These are phyloP conservation scores for Westerdykella aurantiaca DNA, from an alignment of 2,329 filamentous ascomycete genomes.

Conservation along the genomic window DNA sequence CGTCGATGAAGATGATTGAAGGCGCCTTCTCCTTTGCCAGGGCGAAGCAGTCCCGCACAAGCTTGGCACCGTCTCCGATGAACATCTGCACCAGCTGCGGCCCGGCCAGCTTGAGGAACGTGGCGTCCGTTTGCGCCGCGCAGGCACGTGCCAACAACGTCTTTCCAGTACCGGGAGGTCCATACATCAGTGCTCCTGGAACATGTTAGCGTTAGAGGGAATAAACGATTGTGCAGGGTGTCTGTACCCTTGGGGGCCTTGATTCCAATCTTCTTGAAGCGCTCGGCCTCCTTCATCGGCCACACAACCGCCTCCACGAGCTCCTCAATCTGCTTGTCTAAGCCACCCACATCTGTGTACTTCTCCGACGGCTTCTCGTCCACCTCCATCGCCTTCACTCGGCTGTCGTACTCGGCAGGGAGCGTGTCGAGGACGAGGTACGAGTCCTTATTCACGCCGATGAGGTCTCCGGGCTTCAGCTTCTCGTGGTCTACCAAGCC, in stretches of 20 bases:
- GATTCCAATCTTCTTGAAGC: constrained; percentile 99
- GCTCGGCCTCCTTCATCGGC: constrained; percentile 99
- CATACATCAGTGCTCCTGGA: constrained; percentile 90
- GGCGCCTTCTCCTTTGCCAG: constrained; percentile 98
- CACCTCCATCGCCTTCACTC: constrained; percentile 99
- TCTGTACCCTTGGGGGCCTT: constrained; percentile 90
- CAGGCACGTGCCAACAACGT: constrained; percentile 91
- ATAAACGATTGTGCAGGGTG: constrained; percentile 8
- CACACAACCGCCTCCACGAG: constrained; percentile 97
- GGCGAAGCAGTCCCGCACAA: constrained; percentile 95
- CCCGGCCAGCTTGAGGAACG: constrained; percentile 95
- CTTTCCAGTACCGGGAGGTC: constrained; percentile 84
- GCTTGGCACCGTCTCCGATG: constrained; percentile 95
- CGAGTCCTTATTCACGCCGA: constrained; percentile 98
- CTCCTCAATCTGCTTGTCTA: constrained; percentile 99
- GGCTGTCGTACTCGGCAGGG: constrained; percentile 95
- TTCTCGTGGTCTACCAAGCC: constrained; percentile 93
- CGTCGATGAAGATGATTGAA: constrained; percentile 99
- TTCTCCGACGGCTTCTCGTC: constrained; percentile 99
- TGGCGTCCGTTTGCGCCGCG: constrained; percentile 95
- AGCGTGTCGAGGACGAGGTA: constrained; percentile 96
- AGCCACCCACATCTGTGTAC: constrained; percentile 93
- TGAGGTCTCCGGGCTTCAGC: constrained; percentile 91
- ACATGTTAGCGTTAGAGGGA: constrained; percentile 10
- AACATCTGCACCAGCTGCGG: constrained; percentile 99